Conservation (phyloP, 139 green algal genomes). For the Asterochloris erici region DNA sequence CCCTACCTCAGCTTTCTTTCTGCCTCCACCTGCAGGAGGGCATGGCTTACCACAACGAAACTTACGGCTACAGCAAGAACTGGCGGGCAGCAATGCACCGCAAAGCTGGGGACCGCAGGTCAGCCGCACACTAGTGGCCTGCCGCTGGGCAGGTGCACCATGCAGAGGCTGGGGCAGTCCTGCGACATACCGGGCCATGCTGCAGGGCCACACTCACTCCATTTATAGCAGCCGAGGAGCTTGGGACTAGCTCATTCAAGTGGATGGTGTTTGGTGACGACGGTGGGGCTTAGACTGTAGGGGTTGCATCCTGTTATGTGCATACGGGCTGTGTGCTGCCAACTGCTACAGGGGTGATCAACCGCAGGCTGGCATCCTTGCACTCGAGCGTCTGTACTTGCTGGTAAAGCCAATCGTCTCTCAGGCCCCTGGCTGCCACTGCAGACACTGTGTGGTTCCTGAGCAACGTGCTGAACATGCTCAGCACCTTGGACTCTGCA, state of each 20-base stretch:
- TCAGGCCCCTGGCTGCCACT: too few species aligned
- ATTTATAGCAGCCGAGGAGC: conserved; percentile 9
- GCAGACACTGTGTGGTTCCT: too few species aligned
- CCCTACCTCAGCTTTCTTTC: too few species aligned
- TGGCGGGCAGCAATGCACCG: too few species aligned
- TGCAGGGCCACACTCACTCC: conserved; percentile 3
- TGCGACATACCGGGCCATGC: too few species aligned
- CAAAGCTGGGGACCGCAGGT: too few species aligned
- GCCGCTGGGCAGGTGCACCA: neutral
- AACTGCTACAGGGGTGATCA: neutral
- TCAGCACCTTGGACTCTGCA: too few species aligned
- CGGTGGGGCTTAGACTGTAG: conserved; percentile 22
- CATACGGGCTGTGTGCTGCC: neutral
- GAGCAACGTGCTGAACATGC: too few species aligned
- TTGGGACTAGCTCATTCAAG: conserved; percentile 26
- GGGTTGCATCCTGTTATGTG: conserved; percentile 7
- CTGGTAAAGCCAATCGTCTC: too few species aligned
- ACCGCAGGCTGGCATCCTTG: neutral
- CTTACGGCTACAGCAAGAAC: too few species aligned
- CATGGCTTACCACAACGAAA: too few species aligned
- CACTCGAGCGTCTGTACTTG: neutral
- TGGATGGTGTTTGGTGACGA: conserved; percentile 41
- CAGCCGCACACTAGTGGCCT: neutral
- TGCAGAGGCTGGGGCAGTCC: neutral
- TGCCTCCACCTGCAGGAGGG: too few species aligned